A percentile compares a stretch with the other conserved stretches of the same genome.
phyloP scores from a whole-genome alignment of 2,329 filamentous ascomycete genomes.

The Ophiocordyceps camponoti-rufipedis region DNA sequence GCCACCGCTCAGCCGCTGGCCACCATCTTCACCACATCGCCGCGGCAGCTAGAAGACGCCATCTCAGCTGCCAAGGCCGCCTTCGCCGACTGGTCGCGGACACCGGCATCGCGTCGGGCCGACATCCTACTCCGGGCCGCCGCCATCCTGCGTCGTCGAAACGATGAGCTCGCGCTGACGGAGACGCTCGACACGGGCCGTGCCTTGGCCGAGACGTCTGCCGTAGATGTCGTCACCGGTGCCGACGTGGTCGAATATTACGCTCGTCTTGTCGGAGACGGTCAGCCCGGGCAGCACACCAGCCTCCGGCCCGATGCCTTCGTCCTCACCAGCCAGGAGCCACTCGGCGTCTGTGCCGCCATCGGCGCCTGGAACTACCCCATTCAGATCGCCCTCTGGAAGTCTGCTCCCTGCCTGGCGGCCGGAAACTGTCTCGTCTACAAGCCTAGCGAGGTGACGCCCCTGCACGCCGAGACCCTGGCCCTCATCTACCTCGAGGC shows the following conservation, averaged over 20 bases:
- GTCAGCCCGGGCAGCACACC: conserved; percentile 64
- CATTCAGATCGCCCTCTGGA: conserved; percentile 81
- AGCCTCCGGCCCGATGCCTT: conserved; percentile 58
- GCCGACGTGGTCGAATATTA: conserved; percentile 79
- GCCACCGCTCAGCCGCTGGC: conserved; percentile 51
- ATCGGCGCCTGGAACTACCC: conserved; percentile 91
- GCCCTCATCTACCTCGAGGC: conserved; percentile 64
- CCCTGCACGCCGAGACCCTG: conserved; percentile 59
- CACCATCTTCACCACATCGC: conserved; percentile 52
- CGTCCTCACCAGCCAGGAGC: conserved; percentile 68
- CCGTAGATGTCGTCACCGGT: conserved; percentile 67
- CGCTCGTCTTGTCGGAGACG: conserved; percentile 61
- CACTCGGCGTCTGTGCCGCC: conserved; percentile 67
- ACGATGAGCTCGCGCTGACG: conserved; percentile 60
- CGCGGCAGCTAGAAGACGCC: conserved; percentile 50
- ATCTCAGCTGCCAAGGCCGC: conserved; percentile 52
- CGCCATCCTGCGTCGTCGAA: conserved; percentile 51
- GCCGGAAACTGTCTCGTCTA: conserved; percentile 85
- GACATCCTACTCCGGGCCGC: conserved; percentile 65
- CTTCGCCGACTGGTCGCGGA: conserved; percentile 61
- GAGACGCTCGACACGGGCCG: conserved; percentile 82
- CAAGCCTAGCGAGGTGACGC: conserved; percentile 77
- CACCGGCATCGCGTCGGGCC: conserved; percentile 54
- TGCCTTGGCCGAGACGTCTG: conserved; percentile 66
- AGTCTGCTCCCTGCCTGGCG: conserved; percentile 68